Evolutionary conservation across 768 basidiomycete genomes (phyloP).

Genomic region (Mycena amicta): DNA sequence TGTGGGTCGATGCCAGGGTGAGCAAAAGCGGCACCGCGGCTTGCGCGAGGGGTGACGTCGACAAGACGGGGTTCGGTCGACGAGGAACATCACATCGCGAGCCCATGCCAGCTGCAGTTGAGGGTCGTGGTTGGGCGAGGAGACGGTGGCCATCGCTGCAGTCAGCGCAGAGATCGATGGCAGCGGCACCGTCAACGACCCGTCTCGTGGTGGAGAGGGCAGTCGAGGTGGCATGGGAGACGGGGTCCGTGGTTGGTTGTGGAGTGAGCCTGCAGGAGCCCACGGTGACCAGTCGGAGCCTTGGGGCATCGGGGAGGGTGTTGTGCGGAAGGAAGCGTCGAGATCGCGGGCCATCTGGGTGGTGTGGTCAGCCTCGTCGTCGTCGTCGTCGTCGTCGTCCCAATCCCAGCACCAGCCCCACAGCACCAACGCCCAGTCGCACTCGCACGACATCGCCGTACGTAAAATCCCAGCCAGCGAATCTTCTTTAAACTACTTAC

Average conservation of each 20-base stretch:
- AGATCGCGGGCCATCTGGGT: constrained; percentile 65
- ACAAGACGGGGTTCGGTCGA: constrained; percentile 56
- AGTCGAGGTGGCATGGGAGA: constrained; percentile 27
- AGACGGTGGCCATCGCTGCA: constrained; percentile 51
- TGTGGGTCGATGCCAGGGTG: constrained; percentile 46
- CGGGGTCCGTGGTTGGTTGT: constrained; percentile 28
- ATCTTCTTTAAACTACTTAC: constrained; percentile 41
- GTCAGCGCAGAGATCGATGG: constrained; percentile 66
- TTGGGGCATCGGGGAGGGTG: constrained; percentile 16
- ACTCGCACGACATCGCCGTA: constrained; percentile 15
- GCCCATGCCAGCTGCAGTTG: constrained; percentile 73
- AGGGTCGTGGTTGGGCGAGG: constrained; percentile 59
- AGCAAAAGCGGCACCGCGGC: constrained; percentile 69
- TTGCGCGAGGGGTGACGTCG: constrained; percentile 49
- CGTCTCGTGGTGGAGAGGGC: constrained; percentile 30
- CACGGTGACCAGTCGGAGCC: constrained; percentile 13
- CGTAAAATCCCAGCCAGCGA: constrained; percentile 12
- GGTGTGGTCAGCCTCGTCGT: neutral
- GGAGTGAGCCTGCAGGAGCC: constrained; percentile 24
- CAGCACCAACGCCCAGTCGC: constrained; percentile 21
- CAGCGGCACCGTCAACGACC: constrained; percentile 66
- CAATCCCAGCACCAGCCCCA: constrained; percentile 25
- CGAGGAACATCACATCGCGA: constrained; percentile 79
- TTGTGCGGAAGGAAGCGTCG: constrained; percentile 35
- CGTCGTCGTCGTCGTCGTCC: constrained; percentile 7